These are phyloP conservation scores for Ascobolus immersus DNA, from an alignment of 495 filamentous ascomycete genomes.

Conservation along the genomic window DNA sequence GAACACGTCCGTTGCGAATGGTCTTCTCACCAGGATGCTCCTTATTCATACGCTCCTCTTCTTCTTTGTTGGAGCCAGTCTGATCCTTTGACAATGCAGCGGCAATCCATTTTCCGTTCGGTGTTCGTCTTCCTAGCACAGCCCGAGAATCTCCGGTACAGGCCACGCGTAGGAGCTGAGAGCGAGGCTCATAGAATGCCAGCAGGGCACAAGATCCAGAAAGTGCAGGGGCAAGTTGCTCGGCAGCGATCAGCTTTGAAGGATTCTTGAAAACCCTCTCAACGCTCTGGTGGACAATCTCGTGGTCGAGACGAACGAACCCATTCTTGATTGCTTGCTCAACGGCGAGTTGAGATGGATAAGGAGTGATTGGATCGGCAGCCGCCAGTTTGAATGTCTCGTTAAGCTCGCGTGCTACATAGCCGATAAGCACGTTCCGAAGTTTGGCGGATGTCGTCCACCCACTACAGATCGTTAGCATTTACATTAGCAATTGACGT, in stretches of 20 bases:
- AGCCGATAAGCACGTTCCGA: slow-evolving; percentile 69
- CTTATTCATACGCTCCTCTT: slow-evolving; percentile 52
- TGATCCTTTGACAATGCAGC: slow-evolving; percentile 75
- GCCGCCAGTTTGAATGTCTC: slow-evolving; percentile 58
- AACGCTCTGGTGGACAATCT: slow-evolving; percentile 76
- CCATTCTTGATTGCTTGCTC: slow-evolving; percentile 81
- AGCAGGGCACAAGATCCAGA: slow-evolving; percentile 90
- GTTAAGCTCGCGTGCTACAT: slow-evolving; percentile 85
- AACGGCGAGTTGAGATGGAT: slow-evolving; percentile 48
- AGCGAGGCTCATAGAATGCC: slow-evolving; percentile 76
- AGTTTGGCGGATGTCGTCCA: slow-evolving; percentile 97
- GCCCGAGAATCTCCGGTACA: slow-evolving; percentile 88
- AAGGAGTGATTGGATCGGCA: slow-evolving; percentile 29
- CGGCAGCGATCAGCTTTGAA: slow-evolving; percentile 63
- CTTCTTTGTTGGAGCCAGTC: slow-evolving; percentile 61
- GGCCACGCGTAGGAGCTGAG: slow-evolving; percentile 64
- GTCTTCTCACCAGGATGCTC: slow-evolving; percentile 79
- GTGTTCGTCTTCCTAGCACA: slow-evolving; percentile 52
- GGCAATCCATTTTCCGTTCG: slow-evolving; percentile 76
- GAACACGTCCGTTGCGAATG: slow-evolving; percentile 60
- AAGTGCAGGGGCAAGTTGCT: slow-evolving; percentile 72
- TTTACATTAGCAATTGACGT: slow-evolving; percentile 10
- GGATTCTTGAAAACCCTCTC: slow-evolving; percentile 68
- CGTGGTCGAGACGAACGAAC: slow-evolving; percentile 68
- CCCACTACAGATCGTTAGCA: slow-evolving; percentile 28